Evolutionary conservation across 495 filamentous ascomycete species (phyloP).

Genomic region (Podospora conica): DNA sequence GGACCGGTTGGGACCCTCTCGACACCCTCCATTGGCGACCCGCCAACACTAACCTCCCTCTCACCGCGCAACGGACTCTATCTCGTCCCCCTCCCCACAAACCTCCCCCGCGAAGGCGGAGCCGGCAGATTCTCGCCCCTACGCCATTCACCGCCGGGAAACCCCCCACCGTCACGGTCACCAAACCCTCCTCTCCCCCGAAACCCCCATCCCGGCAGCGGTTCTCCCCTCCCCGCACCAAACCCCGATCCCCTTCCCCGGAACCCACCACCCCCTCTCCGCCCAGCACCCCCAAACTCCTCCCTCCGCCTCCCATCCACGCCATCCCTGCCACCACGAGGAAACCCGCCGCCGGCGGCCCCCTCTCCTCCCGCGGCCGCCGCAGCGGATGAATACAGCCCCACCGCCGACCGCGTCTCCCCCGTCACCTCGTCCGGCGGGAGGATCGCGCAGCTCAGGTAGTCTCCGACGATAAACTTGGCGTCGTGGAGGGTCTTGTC

Average conservation of each 20-base stretch:
- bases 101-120: constrained; percentile 21
- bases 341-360: no score
- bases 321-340: constrained; percentile 5
- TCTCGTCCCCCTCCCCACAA: constrained; percentile 28
- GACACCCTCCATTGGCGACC: no score
- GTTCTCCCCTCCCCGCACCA: constrained; percentile 31
- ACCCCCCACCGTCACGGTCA: constrained; percentile 24
- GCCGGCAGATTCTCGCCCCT: constrained; percentile 52
- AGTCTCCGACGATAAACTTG: constrained; percentile 84
- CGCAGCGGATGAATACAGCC: constrained; percentile 23
- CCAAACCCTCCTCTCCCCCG: constrained; percentile 8
- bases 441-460: constrained; percentile 71
- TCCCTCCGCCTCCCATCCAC: constrained; percentile 9
- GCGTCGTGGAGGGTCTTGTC: constrained; percentile 67
- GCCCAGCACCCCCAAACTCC: constrained; percentile 10
- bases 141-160: constrained; percentile 55
- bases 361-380: constrained; percentile 19
- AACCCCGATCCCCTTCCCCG: constrained; percentile 36
- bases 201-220: background rate
- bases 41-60: background rate
- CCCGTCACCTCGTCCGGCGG: constrained; percentile 64
- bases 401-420: constrained; percentile 57
- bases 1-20: no score
- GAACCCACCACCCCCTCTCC: constrained; percentile 10
- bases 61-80: background rate